Evolutionary conservation across 176 grass and related monocot genomes (phyloP), one percentile per base, ranked within the genome.

Genomic region (Aegilops sharonensis): DNA sequence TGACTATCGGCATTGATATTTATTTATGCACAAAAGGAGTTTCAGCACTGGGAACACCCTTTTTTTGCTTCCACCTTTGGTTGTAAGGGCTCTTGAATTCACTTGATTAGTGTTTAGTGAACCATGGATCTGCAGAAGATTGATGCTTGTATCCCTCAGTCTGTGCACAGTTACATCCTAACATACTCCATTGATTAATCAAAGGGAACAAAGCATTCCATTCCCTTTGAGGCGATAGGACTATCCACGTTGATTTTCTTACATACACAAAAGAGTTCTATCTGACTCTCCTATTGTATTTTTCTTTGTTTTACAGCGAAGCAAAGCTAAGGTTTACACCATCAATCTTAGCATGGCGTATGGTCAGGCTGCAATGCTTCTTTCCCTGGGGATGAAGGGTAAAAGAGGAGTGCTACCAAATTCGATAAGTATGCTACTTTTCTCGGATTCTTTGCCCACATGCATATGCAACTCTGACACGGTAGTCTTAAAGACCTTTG

Each of bases 291-390:
- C 1, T 31, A 37, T 81, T 11, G 1, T 75, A 42, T 64, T 59
- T 74, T 72, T 84, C 3, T 88, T 89, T 21, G 29, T 82, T 17
- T 34, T 48, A 30, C 68, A 98, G 97, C 64, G 90, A 69, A 89
- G 88, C 78, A 95, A 91, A 94, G 88, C 97, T 25, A 91, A 95
- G 59, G 94, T 98, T 11, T 94, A 98, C 78, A 98, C 97, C 8
- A 86, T 98, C 73, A 98, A 98, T 79, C 79, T 91, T 24, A 95
- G 92, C 82, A 88, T 92, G 91, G 93, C 97, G 21, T 94, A 98
- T 90, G 97, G 97, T 39, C 89, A 94, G 52, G 97, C 94, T 37
- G 94, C 90, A 9, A 92, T 98, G 94, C 92, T 98, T 69, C 91
- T 98, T 72, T 92, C 97, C 79, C 83, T 92, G 32, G 96, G 97